Evolutionary conservation across 2,329 filamentous ascomycete genomes (phyloP), one percentile per base, ranked within the genome.

Genomic region (Pseudogymnoascus sp.): DNA sequence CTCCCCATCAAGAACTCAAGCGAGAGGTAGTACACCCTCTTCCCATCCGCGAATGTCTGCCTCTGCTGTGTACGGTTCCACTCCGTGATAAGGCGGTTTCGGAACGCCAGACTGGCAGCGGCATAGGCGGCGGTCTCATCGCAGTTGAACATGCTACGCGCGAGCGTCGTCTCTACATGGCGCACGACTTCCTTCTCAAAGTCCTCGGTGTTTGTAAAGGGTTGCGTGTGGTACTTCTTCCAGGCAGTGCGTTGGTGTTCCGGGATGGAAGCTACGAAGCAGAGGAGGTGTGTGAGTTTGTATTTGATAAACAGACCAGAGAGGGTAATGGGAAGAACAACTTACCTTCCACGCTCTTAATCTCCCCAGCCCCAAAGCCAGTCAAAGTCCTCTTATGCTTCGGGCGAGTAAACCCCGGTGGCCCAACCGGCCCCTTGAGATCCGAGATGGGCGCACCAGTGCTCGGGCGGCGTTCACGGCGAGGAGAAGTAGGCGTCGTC

Each of bases 31-130:
- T 99, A 99, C 68, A 99, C 84, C 64, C 94, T 86, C 82, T 99
- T 99, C 76, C 86, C 86, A 73, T 97, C 94, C 62, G 84, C 81
- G 70, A 89, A 91, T 0, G 93, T 97, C 77, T 99, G 94, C 64
- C 88, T 87, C 79, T 99, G 94, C 78, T 99, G 94, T 54, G 94
- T 99, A 77, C 88, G 92, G 79, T 97, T 99, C 94, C 94, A 99
- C 68, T 96, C 91, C 65, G 94, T 87, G 70, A 99, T 87, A 72
- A 99, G 80, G 59, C 92, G 87, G 74, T 99, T 93, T 70, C 94
- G 86, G 77, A 99, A 93, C 25, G 94, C 93, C 70, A 99, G 79
- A 66, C 91, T 90, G 43, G 92, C 91, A 66, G 93, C 94, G 6
- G 89, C 86, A 75, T 99, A 99, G 33, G 92, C 92, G 60, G 94